phyloP scores from a whole-genome alignment of 2,329 filamentous ascomycete genomes.

The Nannizzia gypsea region DNA sequence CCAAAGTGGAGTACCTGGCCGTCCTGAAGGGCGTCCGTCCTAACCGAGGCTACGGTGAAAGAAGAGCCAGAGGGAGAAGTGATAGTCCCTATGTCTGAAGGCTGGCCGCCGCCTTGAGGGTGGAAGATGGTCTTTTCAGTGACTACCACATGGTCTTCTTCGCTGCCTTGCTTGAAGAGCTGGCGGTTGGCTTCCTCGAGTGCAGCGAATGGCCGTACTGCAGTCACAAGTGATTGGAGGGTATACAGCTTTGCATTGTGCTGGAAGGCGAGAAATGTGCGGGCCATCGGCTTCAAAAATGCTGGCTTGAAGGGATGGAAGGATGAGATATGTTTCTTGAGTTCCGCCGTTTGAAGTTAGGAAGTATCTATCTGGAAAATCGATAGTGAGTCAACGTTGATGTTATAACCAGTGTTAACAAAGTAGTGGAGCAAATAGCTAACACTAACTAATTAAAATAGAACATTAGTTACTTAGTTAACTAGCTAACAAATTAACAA shows the following conservation, averaged over 20 bases:
- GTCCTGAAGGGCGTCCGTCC: slow-evolving; percentile 40
- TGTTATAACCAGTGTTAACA: no score
- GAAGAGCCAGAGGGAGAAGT: slow-evolving; percentile 16
- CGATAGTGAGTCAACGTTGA: no score
- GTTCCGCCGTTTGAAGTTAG: no score
- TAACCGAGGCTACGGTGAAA: slow-evolving; percentile 48
- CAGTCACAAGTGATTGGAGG: slow-evolving; percentile 36
- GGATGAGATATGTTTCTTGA: no score
- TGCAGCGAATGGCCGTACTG: slow-evolving; percentile 38
- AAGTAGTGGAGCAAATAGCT: no score
- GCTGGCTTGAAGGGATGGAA: no score
- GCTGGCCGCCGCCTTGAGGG: slow-evolving; percentile 62
- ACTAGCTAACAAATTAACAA: no score
- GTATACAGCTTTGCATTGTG: slow-evolving; percentile 31
- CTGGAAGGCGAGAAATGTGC: slow-evolving; percentile 22
- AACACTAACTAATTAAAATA: no score
- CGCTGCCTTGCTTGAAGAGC: slow-evolving; percentile 47
- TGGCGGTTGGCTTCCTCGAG: slow-evolving; percentile 42
- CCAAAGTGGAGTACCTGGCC: slow-evolving; percentile 56
- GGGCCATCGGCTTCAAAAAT: no score
- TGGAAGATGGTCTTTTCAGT: slow-evolving; percentile 62
- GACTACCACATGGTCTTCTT: slow-evolving; percentile 46
- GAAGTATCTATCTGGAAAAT: no score
- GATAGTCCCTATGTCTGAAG: slow-evolving; percentile 54
- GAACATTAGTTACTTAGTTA: no score